These are phyloP conservation scores for Pseudovirgaria hyperparasitica DNA, from an alignment of 2,329 filamentous ascomycete genomes.

Conservation along the genomic window DNA sequence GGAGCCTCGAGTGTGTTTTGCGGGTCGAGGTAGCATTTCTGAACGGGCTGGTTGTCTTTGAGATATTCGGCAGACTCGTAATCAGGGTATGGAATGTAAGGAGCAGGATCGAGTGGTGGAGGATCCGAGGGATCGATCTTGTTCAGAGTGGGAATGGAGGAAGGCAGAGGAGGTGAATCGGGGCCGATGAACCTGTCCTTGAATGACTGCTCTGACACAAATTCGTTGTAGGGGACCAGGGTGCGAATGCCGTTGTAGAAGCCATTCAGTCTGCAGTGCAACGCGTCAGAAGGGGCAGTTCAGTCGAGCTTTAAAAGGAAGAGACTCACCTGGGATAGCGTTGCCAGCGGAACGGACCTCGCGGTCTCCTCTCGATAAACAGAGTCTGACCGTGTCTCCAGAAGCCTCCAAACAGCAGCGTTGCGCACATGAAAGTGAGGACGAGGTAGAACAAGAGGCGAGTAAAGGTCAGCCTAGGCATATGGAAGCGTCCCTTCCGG, in stretches of 20 bases:
- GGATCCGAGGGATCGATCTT: constrained; percentile 12
- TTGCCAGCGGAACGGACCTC: no score
- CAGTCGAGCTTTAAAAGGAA: no score
- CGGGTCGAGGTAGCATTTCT: constrained; percentile 51
- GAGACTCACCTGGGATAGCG: no score
- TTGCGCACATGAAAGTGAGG: no score
- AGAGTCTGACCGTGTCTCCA: no score
- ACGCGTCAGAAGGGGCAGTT: no score
- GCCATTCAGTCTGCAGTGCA: constrained; percentile 25
- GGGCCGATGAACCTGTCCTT: constrained; percentile 24
- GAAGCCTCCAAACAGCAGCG: no score
- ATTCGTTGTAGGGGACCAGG: constrained; percentile 29
- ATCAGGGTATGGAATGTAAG: constrained; percentile 34
- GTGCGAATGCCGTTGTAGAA: constrained; percentile 37
- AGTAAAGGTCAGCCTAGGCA: no score
- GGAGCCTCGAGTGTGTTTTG: constrained; percentile 44
- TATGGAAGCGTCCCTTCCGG: no score
- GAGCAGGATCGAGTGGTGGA: constrained; percentile 25
- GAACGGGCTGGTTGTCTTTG: constrained; percentile 38
- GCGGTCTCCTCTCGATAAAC: no score
- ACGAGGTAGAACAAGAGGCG: no score
- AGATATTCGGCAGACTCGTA: constrained; percentile 30
- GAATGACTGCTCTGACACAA: constrained; percentile 30
- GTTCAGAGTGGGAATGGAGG: constrained; percentile 4
- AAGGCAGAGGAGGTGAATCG: constrained; percentile 19